phyloP scores from a whole-genome alignment of 768 basidiomycete genomes.

The Leucosporidium yakuticum region DNA sequence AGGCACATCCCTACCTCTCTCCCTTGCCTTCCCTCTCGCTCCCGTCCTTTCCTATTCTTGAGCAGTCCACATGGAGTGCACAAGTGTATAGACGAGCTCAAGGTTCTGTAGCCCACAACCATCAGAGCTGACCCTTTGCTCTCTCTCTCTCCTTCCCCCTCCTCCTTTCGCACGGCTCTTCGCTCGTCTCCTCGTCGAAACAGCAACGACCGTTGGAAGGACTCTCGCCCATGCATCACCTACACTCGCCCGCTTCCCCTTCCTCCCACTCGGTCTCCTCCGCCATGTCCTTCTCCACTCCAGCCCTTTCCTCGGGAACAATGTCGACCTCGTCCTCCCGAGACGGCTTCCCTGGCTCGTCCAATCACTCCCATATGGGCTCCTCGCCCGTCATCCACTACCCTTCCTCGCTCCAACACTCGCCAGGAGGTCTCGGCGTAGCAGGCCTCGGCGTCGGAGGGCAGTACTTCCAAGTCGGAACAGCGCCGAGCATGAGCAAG shows the following conservation, averaged over 20 bases:
- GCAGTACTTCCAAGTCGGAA: not conserved
- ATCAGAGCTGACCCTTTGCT: too few relatives aligned
- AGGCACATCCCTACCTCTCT: too few relatives aligned
- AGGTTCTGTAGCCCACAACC: too few relatives aligned
- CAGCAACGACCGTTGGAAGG: too few relatives aligned
- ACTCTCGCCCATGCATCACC: not conserved
- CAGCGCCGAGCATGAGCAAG: not conserved
- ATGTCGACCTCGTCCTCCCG: slow-evolving; percentile 2
- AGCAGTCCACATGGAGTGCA: too few relatives aligned
- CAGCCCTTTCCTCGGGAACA: slow-evolving; percentile 1
- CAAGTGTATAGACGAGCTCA: too few relatives aligned
- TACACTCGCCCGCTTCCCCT: not conserved
- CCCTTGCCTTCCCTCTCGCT: too few relatives aligned
- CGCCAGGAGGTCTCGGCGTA: not conserved
- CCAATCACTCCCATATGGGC: not conserved
- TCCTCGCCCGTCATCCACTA: not conserved
- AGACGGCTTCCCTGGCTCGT: not conserved
- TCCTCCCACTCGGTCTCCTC: not conserved
- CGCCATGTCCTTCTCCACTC: not conserved
- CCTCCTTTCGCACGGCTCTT: too few relatives aligned
- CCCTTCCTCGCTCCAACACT: not conserved
- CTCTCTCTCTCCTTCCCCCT: too few relatives aligned
- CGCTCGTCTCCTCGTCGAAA: too few relatives aligned
- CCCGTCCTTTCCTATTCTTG: too few relatives aligned
- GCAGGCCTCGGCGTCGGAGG: not conserved